Base-by-base conservation (phyloP, 2,329 filamentous ascomycete genomes). In the Cercospora sp. region DNA sequence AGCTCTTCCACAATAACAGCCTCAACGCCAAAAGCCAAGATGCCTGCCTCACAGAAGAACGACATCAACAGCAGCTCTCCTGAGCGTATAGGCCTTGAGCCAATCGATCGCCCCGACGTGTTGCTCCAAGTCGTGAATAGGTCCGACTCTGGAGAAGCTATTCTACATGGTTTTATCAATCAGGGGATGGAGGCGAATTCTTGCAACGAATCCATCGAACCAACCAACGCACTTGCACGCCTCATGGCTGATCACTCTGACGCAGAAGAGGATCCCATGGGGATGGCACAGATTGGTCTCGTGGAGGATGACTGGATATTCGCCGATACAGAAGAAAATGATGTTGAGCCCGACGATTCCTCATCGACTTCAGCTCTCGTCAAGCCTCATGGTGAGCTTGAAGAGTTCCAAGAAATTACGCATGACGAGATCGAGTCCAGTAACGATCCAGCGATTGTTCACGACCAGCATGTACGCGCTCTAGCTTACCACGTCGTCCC, bases 151-250 rank as follows among this genome's bases (percentile, higher is more conserved):
- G 5, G 0, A 3, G 36, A 42, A 42, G 36, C 36, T 9, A 42
- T 42, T 42, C 36, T 1, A 42, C 36, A 42, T 42, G 1, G 36
- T 1, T 42, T n/a, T 9, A 9, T 42, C 36, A 7, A 42, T n/a
- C 36, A n/a, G n/a, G 16, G n/a, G 0, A n/a, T n/a, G 3, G 1
- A n/a, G 16, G 6, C 36, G 3, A 1, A n/a, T 42, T n/a, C 36
- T 3, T 3, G 36, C 36, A 42, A 42, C 16, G 36, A 42, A 8
- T 3, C 0, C 16, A n/a, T 42, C 36, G 16, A n/a, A 42, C 16
- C 36, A n/a, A 6, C 16, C 36, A 42, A n/a, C 36, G 16, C 36
- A 9, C 36, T 42, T n/a, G 36, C 36, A 42, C 36, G 36, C 16
- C 16, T 42, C 16, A 42, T 42, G 36, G 36, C 36, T 3, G 36